phyloP scores from a whole-genome alignment of 176 grass and related monocot species.

The Oryza glumipatula region DNA sequence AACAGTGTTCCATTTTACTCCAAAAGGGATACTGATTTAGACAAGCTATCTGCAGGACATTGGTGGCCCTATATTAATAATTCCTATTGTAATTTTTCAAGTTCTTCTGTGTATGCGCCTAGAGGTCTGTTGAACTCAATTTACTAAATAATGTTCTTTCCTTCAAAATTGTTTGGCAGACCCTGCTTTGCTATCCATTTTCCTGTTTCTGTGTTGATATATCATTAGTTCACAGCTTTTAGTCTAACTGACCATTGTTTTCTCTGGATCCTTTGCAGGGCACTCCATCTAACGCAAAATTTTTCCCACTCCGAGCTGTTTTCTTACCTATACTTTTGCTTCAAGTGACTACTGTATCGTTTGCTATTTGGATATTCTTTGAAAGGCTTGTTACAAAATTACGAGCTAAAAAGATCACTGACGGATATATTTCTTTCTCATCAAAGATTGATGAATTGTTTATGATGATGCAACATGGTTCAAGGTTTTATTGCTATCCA shows the following conservation, averaged over 20 bases:
- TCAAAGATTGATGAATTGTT: constrained; percentile 55
- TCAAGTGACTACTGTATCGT: constrained; percentile 50
- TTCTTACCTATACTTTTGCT: constrained; percentile 73
- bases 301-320: constrained; percentile 67
- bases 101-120: constrained; percentile 80
- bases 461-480: constrained; percentile 70
- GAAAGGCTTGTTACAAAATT: constrained; percentile 62
- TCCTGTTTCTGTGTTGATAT: background rate
- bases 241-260: constrained; percentile 25
- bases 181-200: background rate
- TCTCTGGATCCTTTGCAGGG: constrained; percentile 46
- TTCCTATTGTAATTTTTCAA: constrained; percentile 63
- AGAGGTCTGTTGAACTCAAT: constrained; percentile 58
- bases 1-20: constrained; percentile 41
- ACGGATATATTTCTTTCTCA: constrained; percentile 58
- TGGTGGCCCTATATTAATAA: constrained; percentile 66
- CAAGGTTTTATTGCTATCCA: constrained; percentile 55
- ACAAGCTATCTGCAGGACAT: constrained; percentile 57
- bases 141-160: constrained; percentile 26
- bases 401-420: constrained; percentile 39
- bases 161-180: background rate
- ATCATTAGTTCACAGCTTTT: background rate
- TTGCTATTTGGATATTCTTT: constrained; percentile 63
- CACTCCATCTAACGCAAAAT: constrained; percentile 61
- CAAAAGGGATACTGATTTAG: constrained; percentile 44